Evolutionary conservation across 1,284 basidiomycete species (phyloP), one percentile per base, ranked within the genome.

Genomic region (Xanthoconium separans): DNA sequence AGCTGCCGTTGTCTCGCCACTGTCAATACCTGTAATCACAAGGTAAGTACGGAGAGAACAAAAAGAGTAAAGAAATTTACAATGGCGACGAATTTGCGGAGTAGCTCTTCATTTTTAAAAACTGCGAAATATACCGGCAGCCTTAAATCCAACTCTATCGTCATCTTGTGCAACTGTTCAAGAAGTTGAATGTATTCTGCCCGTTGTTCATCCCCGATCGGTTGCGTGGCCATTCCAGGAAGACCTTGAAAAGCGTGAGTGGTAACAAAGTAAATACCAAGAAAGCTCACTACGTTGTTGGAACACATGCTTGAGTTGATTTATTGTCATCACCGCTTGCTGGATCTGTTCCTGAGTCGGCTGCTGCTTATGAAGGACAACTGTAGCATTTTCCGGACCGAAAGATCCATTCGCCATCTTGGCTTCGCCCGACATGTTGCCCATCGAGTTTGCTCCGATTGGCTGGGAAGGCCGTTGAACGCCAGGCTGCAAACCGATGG

Each of bases 1-100:
- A 83, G 67, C 7, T 62, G 64, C 31, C 79, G 72, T 71, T 89
- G 87, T 44, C 76, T 76, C 41, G 73, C 69, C 18, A 81, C 77
- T 5, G 78, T 77, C 47, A 75, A 62, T 44, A 80, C 76, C 84
- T 89, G 58, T 44, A 29, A 50, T 30, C 47, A 54, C 39, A 50
- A 53, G 12, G 53, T 56, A 20, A 61, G 52, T 15, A 31, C 33
- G 40, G 42, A 16, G 29, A 51, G 44, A 27, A 55, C 39, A 54
- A 63, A 42, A 41, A 54, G 41, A n/a, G 63, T 40, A 60, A 61
- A 62, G 50, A n/a, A 34, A 61, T 81, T 57, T 59, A 88, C 87
- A 51, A 85, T 82, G 10, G 73, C 65, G 39, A 84, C 69, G 27
- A 82, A 67, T 65, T 70, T 80, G 63, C 71, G 76, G 41, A 84